Conservation (phyloP, 116 monocot genomes). For the Phalaenopsis hybrid region DNA sequence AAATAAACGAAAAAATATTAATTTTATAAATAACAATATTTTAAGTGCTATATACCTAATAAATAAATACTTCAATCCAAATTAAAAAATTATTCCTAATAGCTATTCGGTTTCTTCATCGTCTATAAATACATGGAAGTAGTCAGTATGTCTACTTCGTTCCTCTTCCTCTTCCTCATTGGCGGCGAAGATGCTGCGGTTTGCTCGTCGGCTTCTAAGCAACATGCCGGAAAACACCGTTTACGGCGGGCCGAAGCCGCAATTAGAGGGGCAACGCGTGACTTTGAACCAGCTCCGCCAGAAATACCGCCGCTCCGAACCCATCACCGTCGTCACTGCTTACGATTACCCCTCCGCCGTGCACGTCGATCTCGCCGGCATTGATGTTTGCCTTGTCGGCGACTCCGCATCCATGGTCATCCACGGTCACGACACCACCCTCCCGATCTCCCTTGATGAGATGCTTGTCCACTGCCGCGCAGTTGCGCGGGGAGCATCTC, state of each 20-base stretch:
- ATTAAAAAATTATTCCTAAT: too few species aligned
- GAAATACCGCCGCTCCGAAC: slow-evolving; percentile 62
- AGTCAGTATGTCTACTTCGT: too few species aligned
- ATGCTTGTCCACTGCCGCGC: slow-evolving; percentile 92
- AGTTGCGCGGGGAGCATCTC: slow-evolving; percentile 71
- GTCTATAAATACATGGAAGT: background rate
- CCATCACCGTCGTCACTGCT: slow-evolving; percentile 93
- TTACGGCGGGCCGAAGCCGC: slow-evolving; percentile 82
- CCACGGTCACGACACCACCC: slow-evolving; percentile 96
- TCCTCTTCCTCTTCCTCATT: background rate
- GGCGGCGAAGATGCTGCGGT: slow-evolving; percentile 6
- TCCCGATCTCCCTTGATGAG: slow-evolving; percentile 78
- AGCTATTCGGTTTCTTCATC: too few species aligned
- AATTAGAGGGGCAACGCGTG: slow-evolving; percentile 31
- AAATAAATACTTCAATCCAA: too few species aligned
- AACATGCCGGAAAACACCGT: slow-evolving; percentile 80
- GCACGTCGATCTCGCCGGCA: slow-evolving; percentile 71
- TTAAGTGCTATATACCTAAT: too few species aligned
- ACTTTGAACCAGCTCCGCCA: slow-evolving; percentile 63
- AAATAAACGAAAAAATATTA: too few species aligned
- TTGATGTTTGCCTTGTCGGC: slow-evolving; percentile 89
- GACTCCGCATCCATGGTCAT: slow-evolving; percentile 99
- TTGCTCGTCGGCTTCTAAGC: slow-evolving; percentile 37
- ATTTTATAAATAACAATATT: too few species aligned
- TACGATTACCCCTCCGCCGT: slow-evolving; percentile 97